A percentile compares a stretch with the other conserved stretches of the same genome.
Conservation (phyloP, 495 filamentous ascomycete genomes). For the Tuber calosporum region DNA sequence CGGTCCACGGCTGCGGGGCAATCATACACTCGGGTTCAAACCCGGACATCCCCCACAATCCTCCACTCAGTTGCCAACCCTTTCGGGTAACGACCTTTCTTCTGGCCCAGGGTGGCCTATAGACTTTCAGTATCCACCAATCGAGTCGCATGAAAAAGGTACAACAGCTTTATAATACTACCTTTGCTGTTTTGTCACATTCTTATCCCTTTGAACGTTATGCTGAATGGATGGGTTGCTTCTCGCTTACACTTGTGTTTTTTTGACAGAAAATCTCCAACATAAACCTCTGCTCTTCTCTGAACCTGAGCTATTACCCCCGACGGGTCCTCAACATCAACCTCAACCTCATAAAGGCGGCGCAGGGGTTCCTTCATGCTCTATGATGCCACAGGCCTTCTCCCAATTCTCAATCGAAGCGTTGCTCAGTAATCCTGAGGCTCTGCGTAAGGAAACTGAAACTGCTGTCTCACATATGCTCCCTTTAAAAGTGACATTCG, state of each 20-base stretch:
- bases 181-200: conserved; percentile 5
- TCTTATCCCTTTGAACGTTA: neutral
- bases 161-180: conserved; percentile 8
- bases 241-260: conserved; percentile 17
- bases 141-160: conserved; percentile 23
- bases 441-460: conserved; percentile 61
- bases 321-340: conserved; percentile 16
- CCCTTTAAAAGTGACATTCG: conserved; percentile 58
- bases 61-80: neutral
- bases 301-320: neutral
- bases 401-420: neutral
- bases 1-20: neutral
- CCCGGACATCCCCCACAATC: neutral
- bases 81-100: neutral
- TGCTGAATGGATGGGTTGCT: neutral
- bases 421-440: conserved; percentile 21
- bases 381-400: neutral
- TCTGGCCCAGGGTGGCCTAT: neutral
- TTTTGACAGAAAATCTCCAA: conserved; percentile 23
- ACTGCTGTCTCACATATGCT: conserved; percentile 59
- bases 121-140: conserved; percentile 7
- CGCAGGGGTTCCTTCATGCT: neutral
- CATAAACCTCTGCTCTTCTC: neutral
- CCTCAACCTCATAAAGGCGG: neutral
- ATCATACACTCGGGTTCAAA: neutral